Evolutionary conservation across 2,329 filamentous ascomycete genomes (phyloP), one percentile per base, ranked within the genome.

Genomic region (Aspergillus sp.): DNA sequence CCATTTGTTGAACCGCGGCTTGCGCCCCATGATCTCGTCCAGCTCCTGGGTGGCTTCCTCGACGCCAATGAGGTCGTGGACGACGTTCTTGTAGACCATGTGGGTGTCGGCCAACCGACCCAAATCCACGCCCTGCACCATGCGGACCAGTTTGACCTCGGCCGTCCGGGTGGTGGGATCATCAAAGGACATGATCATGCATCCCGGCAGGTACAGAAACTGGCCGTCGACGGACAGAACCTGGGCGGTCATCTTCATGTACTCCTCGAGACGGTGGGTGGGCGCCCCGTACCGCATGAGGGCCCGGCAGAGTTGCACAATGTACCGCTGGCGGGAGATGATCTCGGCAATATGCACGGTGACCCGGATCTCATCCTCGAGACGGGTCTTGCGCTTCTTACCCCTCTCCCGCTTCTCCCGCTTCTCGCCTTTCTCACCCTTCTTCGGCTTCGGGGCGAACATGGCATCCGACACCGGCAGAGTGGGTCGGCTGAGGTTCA

Each of bases 261-360:
- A 94, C 61, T 94, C 71, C 67, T 95, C 90, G 7, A 95, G 73
- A 19, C 90, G 82, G 69, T 96, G 90, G 0, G 89, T 94, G 1
- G 90, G 90, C 0, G 90, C 90, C 19, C 90, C 90, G 54, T 87
- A 95, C 60, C 81, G 76, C 88, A 96, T 95, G 46, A 95, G 71
- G 1, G 87, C 86, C 33, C 82, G 81, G 61, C 89, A 95, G 35
- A 96, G 77, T 66, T 87, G 89, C 50, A 90, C 76, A 10, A 96
- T 77, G 62, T 94, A 95, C 41, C 81, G 80, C 57, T 95, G 89
- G 2, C 89, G 80, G 41, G 83, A 81, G 26, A 95, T 76, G 12
- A 85, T 90, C 50, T 80, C 77, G n/a, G 77, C 78, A 49, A 83
- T 76, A 58, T 82, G 78, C 4, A 78, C 71, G 3, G 76, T 80